A percentile compares a stretch with the other conserved stretches of the same genome.
Evolutionary conservation across 805 yeast genomes (phyloP).

Genomic region (Yamadazyma phyllophila): DNA sequence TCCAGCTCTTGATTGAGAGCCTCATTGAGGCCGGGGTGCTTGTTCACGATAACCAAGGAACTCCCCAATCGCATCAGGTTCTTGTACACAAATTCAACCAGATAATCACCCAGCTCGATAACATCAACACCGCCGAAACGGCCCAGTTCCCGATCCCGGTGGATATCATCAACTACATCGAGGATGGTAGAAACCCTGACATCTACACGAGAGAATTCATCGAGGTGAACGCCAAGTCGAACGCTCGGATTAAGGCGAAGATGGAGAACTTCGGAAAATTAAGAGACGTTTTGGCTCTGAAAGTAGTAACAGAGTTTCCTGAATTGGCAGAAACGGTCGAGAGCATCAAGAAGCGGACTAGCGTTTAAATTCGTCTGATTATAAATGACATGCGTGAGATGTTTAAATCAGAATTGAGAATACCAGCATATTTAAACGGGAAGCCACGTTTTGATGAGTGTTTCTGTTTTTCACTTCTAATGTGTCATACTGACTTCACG

Average conservation of each 20-base stretch:
- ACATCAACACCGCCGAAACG: conserved; percentile 29
- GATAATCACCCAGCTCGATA: conserved; percentile 36
- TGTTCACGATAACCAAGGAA: conserved; percentile 91
- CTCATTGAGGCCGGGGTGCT: conserved; percentile 86
- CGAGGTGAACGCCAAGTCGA: conserved; percentile 86
- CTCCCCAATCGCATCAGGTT: conserved; percentile 66
- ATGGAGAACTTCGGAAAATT: conserved; percentile 65
- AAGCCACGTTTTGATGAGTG: no score
- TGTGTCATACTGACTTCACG: no score
- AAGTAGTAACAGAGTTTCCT: conserved; percentile 76
- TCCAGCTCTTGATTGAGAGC: conserved; percentile 53
- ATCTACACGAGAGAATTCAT: conserved; percentile 95
- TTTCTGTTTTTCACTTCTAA: no score
- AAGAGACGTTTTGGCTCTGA: conserved; percentile 63
- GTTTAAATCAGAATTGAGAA: neutral
- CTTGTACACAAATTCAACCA: conserved; percentile 42
- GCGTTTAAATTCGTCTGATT: neutral
- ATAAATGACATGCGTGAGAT: no score
- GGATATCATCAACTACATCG: conserved; percentile 88
- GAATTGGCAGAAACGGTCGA: conserved; percentile 60
- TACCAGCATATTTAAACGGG: neutral
- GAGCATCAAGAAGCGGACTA: conserved; percentile 45
- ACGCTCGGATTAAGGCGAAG: conserved; percentile 85
- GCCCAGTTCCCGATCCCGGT: conserved; percentile 58
- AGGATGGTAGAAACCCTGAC: conserved; percentile 96